Conservation (phyloP, 768 basidiomycete genomes). For the Tulasnella sp. region DNA sequence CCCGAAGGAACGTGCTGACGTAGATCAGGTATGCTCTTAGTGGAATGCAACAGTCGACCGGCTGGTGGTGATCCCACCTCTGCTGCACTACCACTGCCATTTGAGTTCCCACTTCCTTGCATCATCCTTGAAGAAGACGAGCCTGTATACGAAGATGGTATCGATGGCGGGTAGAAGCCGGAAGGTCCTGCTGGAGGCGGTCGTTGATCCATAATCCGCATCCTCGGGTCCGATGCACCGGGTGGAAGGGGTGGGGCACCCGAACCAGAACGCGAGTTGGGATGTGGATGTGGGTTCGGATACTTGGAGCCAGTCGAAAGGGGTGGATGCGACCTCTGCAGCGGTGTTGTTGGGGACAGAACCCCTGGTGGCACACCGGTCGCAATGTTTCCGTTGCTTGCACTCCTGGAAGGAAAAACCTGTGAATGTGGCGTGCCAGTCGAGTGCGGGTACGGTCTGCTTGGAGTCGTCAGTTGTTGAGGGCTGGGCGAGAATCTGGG, state of each 20-base stretch:
- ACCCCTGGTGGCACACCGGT: neutral
- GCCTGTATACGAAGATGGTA: neutral
- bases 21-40: conserved; percentile 4
- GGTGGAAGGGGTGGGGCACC: neutral
- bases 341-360: neutral
- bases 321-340: conserved; percentile 9
- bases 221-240: conserved; percentile 13
- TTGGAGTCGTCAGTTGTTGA: neutral
- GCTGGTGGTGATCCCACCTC: too few species aligned
- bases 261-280: neutral
- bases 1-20: neutral
- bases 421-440: neutral
- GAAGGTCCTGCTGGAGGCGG: neutral
- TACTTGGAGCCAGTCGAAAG: neutral
- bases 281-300: conserved; percentile 14
- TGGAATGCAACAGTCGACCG: neutral
- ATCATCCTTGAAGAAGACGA: too few species aligned
- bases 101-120: too few species aligned
- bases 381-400: neutral
- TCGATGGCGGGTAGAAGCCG: conserved; percentile 3
- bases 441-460: conserved; percentile 10
- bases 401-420: neutral
- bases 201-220: conserved; percentile 4
- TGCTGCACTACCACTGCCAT: too few species aligned
- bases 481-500: conserved; percentile 1